phyloP scores from a whole-genome alignment of 202 grass and related monocot species.

The Bolboschoenoplectus hybrid region DNA sequence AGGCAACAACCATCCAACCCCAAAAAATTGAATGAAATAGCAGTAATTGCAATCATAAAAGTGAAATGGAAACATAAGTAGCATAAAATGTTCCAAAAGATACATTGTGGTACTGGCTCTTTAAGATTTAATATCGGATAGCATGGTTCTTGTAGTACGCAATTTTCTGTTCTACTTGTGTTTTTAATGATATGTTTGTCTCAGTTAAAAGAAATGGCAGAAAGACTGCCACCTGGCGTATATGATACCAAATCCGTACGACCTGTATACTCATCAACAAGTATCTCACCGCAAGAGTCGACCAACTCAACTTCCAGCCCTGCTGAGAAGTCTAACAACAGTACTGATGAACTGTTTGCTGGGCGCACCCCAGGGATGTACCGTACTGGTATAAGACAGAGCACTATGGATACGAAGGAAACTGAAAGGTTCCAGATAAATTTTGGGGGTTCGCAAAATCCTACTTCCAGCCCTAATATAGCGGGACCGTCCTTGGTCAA shows the following conservation, averaged over 20 bases:
- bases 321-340: constrained; percentile 30
- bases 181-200: constrained; percentile 30
- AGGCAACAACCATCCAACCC: neutral
- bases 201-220: constrained; percentile 91
- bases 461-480: constrained; percentile 39
- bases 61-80: neutral
- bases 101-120: neutral
- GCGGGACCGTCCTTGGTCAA: neutral
- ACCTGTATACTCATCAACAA: constrained; percentile 40
- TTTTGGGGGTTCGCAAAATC: constrained; percentile 45
- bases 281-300: constrained; percentile 39
- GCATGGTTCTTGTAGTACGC: neutral
- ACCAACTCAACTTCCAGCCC: constrained; percentile 43
- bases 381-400: constrained; percentile 39
- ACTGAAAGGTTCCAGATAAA: constrained; percentile 64
- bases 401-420: constrained; percentile 60
- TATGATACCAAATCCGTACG: constrained; percentile 45
- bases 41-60: neutral
- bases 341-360: constrained; percentile 47
- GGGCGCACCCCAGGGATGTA: constrained; percentile 37
- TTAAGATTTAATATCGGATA: neutral
- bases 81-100: neutral
- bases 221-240: constrained; percentile 62
- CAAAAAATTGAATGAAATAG: neutral
- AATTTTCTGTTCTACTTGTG: neutral